These are phyloP conservation scores for Candida wancherniae DNA, from an alignment of 805 yeast genomes.

Conservation along the genomic window DNA sequence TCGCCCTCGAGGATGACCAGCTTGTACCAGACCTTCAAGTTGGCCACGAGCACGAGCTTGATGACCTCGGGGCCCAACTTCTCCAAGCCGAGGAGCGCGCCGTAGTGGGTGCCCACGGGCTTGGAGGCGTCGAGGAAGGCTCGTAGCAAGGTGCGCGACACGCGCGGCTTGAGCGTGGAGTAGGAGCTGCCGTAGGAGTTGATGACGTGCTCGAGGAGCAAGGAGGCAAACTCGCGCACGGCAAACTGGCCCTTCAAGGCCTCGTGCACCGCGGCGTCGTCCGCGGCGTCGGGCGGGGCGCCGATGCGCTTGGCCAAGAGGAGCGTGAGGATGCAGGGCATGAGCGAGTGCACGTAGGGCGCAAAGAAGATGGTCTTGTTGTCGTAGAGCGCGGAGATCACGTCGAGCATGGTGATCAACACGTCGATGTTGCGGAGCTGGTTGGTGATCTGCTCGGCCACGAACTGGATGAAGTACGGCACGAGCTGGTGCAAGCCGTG, in stretches of 20 bases:
- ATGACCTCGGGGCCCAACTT: conserved; percentile 86
- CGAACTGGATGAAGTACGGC: conserved; percentile 93
- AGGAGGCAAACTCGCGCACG: conserved; percentile 84
- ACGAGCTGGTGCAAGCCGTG: conserved; percentile 96
- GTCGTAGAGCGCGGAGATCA: conserved; percentile 75
- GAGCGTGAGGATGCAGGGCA: conserved; percentile 93
- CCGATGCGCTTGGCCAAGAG: conserved; percentile 89
- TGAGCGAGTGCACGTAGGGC: conserved; percentile 92
- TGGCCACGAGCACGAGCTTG: conserved; percentile 77
- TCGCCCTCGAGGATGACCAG: conserved; percentile 46
- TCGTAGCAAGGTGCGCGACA: conserved; percentile 85
- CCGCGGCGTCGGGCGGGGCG: conserved; percentile 32
- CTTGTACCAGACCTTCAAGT: conserved; percentile 73
- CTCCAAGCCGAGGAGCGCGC: conserved; percentile 79
- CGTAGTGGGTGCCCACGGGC: conserved; percentile 87
- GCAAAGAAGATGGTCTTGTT: conserved; percentile 85
- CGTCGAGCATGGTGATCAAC: conserved; percentile 81
- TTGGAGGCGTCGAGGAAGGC: conserved; percentile 83
- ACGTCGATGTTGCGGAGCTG: conserved; percentile 69
- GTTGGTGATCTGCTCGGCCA: conserved; percentile 90
- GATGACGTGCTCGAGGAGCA: conserved; percentile 74
- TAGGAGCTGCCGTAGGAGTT: conserved; percentile 77
- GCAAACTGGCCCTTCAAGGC: conserved; percentile 42
- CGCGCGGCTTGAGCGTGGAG: conserved; percentile 86
- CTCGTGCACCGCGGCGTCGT: conserved; percentile 22